Evolutionary conservation across 1,139 yeast genomes (phyloP).

Genomic region (Debaryomyces coudertii): DNA sequence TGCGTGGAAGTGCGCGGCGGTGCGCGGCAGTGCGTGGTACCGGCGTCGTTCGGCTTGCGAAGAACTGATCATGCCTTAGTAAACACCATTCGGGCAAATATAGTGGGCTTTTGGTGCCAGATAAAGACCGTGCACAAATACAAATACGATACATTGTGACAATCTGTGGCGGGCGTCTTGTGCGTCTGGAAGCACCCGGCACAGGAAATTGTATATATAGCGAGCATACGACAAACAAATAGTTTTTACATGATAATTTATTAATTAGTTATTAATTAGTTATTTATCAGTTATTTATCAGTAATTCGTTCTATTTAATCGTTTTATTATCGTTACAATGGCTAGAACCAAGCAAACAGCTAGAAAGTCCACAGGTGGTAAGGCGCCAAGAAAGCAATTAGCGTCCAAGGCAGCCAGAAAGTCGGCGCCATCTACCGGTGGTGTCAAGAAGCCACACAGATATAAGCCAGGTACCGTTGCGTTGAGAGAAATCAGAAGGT

Average conservation of each 20-base stretch:
- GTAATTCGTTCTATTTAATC: not conserved
- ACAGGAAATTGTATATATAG: slow-evolving; percentile 1
- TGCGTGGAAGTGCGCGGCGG: not conserved
- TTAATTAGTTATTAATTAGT: no score
- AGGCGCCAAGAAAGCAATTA: slow-evolving; percentile 98
- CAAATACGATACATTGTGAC: no score
- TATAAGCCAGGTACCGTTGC: slow-evolving; percentile 99
- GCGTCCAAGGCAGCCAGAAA: slow-evolving; percentile 99
- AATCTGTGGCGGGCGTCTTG: no score
- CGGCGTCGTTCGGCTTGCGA: no score
- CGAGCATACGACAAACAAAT: slow-evolving; percentile 6
- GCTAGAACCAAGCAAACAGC: slow-evolving; percentile 99
- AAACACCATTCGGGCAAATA: not conserved
- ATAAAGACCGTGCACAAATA: no score
- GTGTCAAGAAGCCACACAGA: slow-evolving; percentile 99
- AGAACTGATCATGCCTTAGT: not conserved
- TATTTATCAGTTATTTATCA: slow-evolving; percentile 1
- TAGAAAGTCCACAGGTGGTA: slow-evolving; percentile 98
- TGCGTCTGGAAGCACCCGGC: no score
- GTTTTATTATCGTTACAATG: slow-evolving; percentile 55
- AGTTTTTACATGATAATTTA: no score
- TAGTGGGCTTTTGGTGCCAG: no score
- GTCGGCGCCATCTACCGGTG: slow-evolving; percentile 96
- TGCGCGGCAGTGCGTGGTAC: not conserved
- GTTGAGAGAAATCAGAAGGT: slow-evolving; percentile 98